These are phyloP conservation scores for Alectoria sarmentosa DNA, from an alignment of 495 filamentous ascomycete species.

Conservation along the genomic window DNA sequence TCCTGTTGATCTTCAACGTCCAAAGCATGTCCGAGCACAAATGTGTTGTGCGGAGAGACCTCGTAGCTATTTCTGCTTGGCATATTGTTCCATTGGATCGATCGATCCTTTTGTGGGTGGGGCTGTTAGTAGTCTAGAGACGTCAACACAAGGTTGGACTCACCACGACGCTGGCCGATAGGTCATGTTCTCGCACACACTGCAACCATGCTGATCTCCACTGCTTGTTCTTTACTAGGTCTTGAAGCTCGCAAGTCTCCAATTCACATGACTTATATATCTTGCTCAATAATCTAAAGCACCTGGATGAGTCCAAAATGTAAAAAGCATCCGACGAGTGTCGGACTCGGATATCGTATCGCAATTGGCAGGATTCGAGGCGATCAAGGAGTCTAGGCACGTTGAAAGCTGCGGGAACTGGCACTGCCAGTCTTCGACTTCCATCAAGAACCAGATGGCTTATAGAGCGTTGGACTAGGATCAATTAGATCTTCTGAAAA, in stretches of 20 bases:
- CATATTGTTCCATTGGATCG: constrained; percentile 47
- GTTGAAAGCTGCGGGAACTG: constrained; percentile 39
- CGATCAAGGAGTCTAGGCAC: constrained; percentile 37
- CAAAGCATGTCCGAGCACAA: constrained; percentile 31
- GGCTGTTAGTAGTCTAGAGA: constrained; percentile 6
- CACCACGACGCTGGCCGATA: constrained; percentile 21
- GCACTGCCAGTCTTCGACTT: constrained; percentile 34
- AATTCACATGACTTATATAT: not conserved
- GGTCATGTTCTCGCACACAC: constrained; percentile 42
- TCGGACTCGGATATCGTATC: constrained; percentile 44
- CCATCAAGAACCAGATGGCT: constrained; percentile 40
- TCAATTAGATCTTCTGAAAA: constrained; percentile 22
- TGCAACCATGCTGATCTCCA: constrained; percentile 41
- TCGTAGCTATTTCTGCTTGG: constrained; percentile 44
- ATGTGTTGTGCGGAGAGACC: constrained; percentile 33
- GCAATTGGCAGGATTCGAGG: constrained; percentile 38
- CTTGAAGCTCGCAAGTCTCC: constrained; percentile 10
- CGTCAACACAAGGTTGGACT: constrained; percentile 32
- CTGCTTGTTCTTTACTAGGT: constrained; percentile 40
- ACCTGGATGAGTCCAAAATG: constrained; percentile 39
- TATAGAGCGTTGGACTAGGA: constrained; percentile 41
- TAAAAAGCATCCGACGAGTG: constrained; percentile 42
- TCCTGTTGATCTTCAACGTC: constrained; percentile 38
- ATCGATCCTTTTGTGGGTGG: constrained; percentile 31
- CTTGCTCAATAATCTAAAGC: constrained; percentile 28